Percentiles rank a stretch among this genome's conserved stretches.
Conservation (phyloP, 192 early-diverging fungal genomes). For the Coemansia sp. region DNA sequence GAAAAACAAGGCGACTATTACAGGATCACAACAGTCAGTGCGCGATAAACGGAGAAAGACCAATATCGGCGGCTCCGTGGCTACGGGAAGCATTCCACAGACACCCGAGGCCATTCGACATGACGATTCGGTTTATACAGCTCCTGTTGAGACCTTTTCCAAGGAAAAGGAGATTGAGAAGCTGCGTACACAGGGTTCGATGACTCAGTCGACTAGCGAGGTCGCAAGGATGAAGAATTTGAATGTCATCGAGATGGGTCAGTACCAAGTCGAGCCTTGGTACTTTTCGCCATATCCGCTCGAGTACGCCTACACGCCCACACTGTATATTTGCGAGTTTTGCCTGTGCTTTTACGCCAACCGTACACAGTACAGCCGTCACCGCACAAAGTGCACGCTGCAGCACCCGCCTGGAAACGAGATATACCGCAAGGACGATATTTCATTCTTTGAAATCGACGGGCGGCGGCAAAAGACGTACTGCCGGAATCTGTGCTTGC, state of each 20-base stretch:
- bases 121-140: constrained; percentile 50
- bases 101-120: constrained; percentile 45
- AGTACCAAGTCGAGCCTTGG: constrained; percentile 93
- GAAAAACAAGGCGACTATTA: constrained; percentile 55
- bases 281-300: constrained; percentile 98
- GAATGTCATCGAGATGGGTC: constrained; percentile 89
- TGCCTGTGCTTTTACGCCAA: constrained; percentile 85
- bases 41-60: constrained; percentile 58
- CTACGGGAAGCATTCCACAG: constrained; percentile 50
- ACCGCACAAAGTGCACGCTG: constrained; percentile 86
- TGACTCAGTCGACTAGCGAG: constrained; percentile 97
- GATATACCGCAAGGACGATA: constrained; percentile 89
- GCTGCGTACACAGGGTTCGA: constrained; percentile 86
- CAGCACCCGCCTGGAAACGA: constrained; percentile 98
- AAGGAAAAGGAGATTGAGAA: constrained; percentile 98
- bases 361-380: constrained; percentile 74
- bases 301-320: constrained; percentile 78
- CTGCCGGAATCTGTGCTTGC: constrained; percentile 93
- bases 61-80: constrained; percentile 46
- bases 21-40: constrained; percentile 34
- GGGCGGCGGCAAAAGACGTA: constrained; percentile 90
- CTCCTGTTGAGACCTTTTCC: constrained; percentile 64
- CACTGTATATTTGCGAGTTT: constrained; percentile 94
- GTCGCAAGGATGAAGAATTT: constrained; percentile 95
- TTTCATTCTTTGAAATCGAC: constrained; percentile 99